Percentiles rank a stretch among this genome's conserved stretches.
phyloP scores from a whole-genome alignment of 2,329 filamentous ascomycete species.

The Catunica adiposa region DNA sequence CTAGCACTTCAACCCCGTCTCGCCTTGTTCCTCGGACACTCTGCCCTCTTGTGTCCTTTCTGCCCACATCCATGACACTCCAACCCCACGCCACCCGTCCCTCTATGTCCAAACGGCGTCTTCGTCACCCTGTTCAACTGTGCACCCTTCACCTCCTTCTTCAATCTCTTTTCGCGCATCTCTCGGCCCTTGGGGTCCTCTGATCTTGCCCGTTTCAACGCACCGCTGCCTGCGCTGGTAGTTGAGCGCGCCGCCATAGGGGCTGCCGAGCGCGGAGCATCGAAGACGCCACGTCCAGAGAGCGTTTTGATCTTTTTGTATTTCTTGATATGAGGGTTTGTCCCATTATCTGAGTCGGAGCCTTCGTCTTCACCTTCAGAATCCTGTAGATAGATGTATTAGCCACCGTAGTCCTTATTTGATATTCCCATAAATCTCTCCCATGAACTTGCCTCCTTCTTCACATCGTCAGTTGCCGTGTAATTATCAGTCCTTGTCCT shows the following conservation, averaged over 20 bases:
- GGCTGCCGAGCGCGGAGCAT: not conserved
- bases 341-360: slow-evolving; percentile 9
- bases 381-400: slow-evolving; percentile 9
- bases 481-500: slow-evolving; percentile 23
- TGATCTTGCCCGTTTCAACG: not conserved
- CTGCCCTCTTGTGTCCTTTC: slow-evolving; percentile 39
- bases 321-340: slow-evolving; percentile 8
- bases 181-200: slow-evolving; percentile 23
- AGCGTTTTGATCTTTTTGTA: slow-evolving; percentile 13
- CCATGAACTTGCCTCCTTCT: slow-evolving; percentile 3
- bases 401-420: not conserved
- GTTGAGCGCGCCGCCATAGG: slow-evolving; percentile 11
- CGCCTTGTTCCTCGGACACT: slow-evolving; percentile 30
- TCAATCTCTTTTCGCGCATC: slow-evolving; percentile 41
- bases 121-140: slow-evolving; percentile 9
- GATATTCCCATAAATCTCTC: not conserved
- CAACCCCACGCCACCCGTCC: slow-evolving; percentile 18
- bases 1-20: not conserved
- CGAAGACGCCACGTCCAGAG: slow-evolving; percentile 9
- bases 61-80: slow-evolving; percentile 46
- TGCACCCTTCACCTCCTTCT: slow-evolving; percentile 38
- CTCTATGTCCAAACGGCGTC: slow-evolving; percentile 3
- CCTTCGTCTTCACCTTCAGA: slow-evolving; percentile 10
- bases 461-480: slow-evolving; percentile 16
- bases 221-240: slow-evolving; percentile 1